Evolutionary conservation across 805 yeast genomes (phyloP), one percentile per base, ranked within the genome.

Genomic region (Saccharomyces paradoxus): DNA sequence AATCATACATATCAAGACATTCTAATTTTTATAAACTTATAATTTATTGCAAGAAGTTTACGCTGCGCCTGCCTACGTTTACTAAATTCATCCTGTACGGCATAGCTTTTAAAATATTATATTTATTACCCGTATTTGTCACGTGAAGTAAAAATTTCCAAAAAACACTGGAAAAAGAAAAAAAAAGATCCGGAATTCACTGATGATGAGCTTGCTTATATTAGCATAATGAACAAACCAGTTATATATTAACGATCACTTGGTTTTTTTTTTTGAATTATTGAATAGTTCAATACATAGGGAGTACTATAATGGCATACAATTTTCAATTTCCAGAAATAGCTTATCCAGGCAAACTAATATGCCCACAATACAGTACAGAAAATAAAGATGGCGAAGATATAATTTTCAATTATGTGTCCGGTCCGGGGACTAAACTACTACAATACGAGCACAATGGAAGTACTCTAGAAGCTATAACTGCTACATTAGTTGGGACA

Each of bases 321-420:
- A 37, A 28, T 24, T 54, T 60, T 27, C 50, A 54, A 9, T 50
- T 65, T 14, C 84, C 85, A 22, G 70, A 74, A 31, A 66, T 67
- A 41, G 88, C 79, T 2, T 75, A 84, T n/a, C 96, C 97, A 1
- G 96, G 97, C 0, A 96, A 89, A 62, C 79, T 84, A 46, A 74
- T 89, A 26, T 78, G 83, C 21, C 91, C 94, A 1, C 72, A 77
- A 6, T 76, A 73, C 61, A 75, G 76, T 8, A 53, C 70, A 3
- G 58, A 64, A 1, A 74, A 72, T 14, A 58, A 62, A 5, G 71
- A 71, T n/a, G 56, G 54, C 9, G 63, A 62, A 8, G 66, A 66
- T 14, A 48, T 59, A 8, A 65, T 77, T 2, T 68, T 74, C 46
- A 77, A 75, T 55, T 88, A 78, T 61, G 65, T 74, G 4, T 71